Evolutionary conservation across 2,329 filamentous ascomycete genomes (phyloP).

Genomic region (Botryosphaeria agaves): DNA sequence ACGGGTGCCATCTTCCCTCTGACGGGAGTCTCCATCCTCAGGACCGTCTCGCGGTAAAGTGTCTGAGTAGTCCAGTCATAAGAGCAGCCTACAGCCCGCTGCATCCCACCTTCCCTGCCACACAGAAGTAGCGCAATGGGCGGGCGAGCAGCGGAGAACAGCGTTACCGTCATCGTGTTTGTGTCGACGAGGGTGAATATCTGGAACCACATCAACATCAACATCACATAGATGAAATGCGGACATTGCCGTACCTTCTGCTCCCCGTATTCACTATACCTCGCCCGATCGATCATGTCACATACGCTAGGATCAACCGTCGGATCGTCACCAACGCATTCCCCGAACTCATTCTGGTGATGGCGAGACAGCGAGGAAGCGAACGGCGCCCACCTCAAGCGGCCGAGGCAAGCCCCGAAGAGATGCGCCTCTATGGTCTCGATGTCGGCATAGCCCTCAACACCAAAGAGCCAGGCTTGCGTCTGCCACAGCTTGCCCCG

Average conservation of each 20-base stretch:
- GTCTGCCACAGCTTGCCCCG: slow-evolving; percentile 21
- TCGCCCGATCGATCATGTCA: slow-evolving; percentile 9
- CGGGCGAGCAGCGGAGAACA: slow-evolving; percentile 21
- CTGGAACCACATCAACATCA: too few relatives aligned
- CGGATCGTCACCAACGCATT: slow-evolving; percentile 17
- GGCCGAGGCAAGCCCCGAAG: slow-evolving; percentile 18
- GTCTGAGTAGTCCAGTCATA: slow-evolving; percentile 26
- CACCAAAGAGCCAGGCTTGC: slow-evolving; percentile 26
- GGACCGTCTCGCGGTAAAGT: slow-evolving; percentile 25
- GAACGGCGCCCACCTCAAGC: slow-evolving; percentile 19
- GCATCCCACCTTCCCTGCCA: slow-evolving; percentile 28
- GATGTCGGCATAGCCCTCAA: slow-evolving; percentile 24
- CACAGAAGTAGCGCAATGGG: slow-evolving; percentile 25
- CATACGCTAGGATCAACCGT: slow-evolving; percentile 8
- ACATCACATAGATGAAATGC: too few relatives aligned
- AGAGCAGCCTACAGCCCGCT: slow-evolving; percentile 26
- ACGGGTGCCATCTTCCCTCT: slow-evolving; percentile 18
- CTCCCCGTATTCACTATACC: slow-evolving; percentile 10
- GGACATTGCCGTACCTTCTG: slow-evolving; percentile 6
- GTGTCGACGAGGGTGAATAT: slow-evolving; percentile 24
- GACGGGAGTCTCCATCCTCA: slow-evolving; percentile 22
- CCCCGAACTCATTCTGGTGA: slow-evolving; percentile 10
- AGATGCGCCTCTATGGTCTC: slow-evolving; percentile 19
- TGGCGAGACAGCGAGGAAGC: slow-evolving; percentile 17
- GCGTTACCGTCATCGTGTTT: slow-evolving; percentile 24